phyloP scores from a whole-genome alignment of 345 rosid species.

The Reutealis trisperma region DNA sequence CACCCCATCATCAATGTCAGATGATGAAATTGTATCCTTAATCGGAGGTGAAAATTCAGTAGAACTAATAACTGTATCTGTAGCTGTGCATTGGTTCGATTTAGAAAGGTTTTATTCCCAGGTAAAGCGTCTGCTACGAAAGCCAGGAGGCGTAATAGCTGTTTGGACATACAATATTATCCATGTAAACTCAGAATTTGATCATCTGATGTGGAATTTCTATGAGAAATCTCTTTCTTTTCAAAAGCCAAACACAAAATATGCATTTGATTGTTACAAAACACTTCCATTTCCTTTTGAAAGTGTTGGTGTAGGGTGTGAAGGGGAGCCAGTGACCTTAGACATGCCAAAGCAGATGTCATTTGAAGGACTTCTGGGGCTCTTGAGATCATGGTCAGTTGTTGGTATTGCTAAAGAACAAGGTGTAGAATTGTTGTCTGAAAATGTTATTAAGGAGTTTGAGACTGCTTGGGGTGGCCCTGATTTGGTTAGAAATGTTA shows the following conservation, averaged over 20 bases:
- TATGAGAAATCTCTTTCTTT: neutral
- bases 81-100: conserved; percentile 70
- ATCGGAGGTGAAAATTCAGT: conserved; percentile 58
- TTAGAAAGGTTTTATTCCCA: conserved; percentile 54
- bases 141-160: conserved; percentile 63
- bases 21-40: conserved; percentile 45
- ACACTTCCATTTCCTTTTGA: conserved; percentile 62
- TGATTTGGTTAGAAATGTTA: conserved; percentile 40
- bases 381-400: conserved; percentile 52
- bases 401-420: conserved; percentile 46
- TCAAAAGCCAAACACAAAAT: neutral
- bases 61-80: conserved; percentile 56
- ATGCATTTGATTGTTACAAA: conserved; percentile 36
- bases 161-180: conserved; percentile 58
- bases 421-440: conserved; percentile 67
- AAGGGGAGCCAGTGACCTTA: conserved; percentile 53
- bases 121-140: conserved; percentile 47
- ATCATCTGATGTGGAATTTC: neutral
- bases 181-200: conserved; percentile 40
- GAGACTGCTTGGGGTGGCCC: conserved; percentile 63
- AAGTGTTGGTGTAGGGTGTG: conserved; percentile 51
- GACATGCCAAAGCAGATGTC: conserved; percentile 52
- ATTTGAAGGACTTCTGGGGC: conserved; percentile 47
- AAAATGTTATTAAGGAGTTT: conserved; percentile 43
- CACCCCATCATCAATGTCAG: conserved; percentile 52